phyloP scores from a whole-genome alignment of 2,329 filamentous ascomycete genomes.

The Cordyceps cateniannulata region DNA sequence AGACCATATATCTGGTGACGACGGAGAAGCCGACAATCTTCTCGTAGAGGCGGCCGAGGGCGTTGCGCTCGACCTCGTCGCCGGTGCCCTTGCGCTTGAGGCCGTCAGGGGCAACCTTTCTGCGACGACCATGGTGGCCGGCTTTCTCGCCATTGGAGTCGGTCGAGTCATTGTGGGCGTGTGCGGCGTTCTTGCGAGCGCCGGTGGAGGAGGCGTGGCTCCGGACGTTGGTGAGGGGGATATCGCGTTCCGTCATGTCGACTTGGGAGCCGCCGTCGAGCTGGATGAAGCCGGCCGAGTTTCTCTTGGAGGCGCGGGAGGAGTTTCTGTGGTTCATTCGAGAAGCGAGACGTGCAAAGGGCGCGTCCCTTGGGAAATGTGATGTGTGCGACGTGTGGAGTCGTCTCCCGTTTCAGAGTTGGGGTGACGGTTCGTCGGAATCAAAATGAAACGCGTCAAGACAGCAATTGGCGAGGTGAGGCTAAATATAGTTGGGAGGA shows the following conservation, averaged over 20 bases:
- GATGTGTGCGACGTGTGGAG: constrained; percentile 6
- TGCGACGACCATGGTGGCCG: constrained; percentile 39
- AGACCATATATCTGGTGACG: constrained; percentile 60
- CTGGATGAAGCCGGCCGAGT: constrained; percentile 38
- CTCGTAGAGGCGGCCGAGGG: constrained; percentile 59
- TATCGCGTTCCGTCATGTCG: constrained; percentile 34
- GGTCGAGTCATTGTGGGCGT: constrained; percentile 27
- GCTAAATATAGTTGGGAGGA: not conserved
- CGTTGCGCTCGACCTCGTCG: constrained; percentile 53
- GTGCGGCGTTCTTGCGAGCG: constrained; percentile 39
- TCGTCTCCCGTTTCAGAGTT: constrained; percentile 12
- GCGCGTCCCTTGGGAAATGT: not conserved
- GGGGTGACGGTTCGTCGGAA: not conserved
- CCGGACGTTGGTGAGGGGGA: constrained; percentile 49
- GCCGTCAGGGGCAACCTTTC: constrained; percentile 36
- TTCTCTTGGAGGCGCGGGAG: constrained; percentile 29
- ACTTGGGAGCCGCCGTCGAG: constrained; percentile 27
- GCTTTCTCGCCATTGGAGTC: constrained; percentile 39
- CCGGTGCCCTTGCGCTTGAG: constrained; percentile 38
- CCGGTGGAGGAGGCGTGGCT: constrained; percentile 50
- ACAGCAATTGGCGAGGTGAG: constrained; percentile 2
- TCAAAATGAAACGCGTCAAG: constrained; percentile 12
- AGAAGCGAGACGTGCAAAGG: not conserved
- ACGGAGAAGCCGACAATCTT: constrained; percentile 58
- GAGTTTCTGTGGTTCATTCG: constrained; percentile 23